phyloP scores from a whole-genome alignment of 129 eudicot species.

The Flaveria robusta region DNA sequence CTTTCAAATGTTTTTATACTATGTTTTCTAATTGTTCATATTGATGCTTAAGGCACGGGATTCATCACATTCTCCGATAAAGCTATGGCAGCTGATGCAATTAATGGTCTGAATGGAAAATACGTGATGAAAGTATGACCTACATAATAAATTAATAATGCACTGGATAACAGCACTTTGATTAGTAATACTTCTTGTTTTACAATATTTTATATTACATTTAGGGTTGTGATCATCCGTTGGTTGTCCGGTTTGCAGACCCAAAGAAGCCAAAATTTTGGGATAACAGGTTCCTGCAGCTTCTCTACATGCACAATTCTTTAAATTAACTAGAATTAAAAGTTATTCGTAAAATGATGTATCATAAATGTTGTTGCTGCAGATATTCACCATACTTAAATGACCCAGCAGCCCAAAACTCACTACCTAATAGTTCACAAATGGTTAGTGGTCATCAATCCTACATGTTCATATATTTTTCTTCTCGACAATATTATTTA shows the following conservation, averaged over 20 bases:
- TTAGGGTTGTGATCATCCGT: conserved; percentile 86
- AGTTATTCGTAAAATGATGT: not conserved
- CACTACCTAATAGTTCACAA: conserved; percentile 38
- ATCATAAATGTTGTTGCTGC: conserved; percentile 28
- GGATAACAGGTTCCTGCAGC: conserved; percentile 61
- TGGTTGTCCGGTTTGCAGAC: conserved; percentile 82
- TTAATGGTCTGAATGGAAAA: conserved; percentile 67
- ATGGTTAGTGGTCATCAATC: conserved; percentile 30
- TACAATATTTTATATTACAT: conserved; percentile 14
- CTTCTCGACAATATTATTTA: not conserved
- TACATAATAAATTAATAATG: conserved; percentile 13
- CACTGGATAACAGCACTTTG: conserved; percentile 6
- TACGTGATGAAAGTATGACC: conserved; percentile 68
- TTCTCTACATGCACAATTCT: conserved; percentile 7
- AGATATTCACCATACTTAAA: conserved; percentile 46
- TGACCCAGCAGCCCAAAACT: conserved; percentile 41
- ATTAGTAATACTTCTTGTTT: conserved; percentile 11
- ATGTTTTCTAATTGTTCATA: conserved; percentile 15
- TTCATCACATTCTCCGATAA: conserved; percentile 67
- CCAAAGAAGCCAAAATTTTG: conserved; percentile 85
- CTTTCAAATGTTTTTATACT: not conserved
- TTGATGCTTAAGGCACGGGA: conserved; percentile 68
- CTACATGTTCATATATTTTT: not conserved
- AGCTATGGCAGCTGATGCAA: conserved; percentile 90
- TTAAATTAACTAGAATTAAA: conserved; percentile 13